These are phyloP conservation scores for Paramecium primaurelia DNA, from an alignment of 73 alveolate genomes.

Conservation along the genomic window DNA sequence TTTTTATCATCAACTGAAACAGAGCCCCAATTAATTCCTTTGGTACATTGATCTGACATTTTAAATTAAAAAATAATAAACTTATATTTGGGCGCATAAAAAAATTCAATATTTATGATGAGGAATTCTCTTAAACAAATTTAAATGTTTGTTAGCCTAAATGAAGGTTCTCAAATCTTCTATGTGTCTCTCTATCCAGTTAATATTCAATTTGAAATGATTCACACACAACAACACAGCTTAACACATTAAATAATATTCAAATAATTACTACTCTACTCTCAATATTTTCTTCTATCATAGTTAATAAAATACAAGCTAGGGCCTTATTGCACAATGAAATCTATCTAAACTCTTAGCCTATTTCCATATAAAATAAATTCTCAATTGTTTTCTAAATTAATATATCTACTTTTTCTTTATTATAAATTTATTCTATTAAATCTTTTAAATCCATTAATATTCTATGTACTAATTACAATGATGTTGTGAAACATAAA, in stretches of 20 bases:
- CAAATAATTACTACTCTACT: background rate
- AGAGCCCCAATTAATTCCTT: background rate
- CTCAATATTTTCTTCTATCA: background rate
- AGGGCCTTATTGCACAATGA: background rate
- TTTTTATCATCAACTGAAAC: background rate
- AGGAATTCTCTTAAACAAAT: background rate
- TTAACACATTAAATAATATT: background rate
- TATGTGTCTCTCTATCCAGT: background rate
- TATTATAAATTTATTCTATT: background rate
- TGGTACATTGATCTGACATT: constrained; percentile 23
- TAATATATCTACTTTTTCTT: background rate
- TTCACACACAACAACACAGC: background rate
- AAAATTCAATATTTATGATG: background rate
- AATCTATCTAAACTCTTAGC: background rate
- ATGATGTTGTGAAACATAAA: background rate
- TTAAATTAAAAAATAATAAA: background rate
- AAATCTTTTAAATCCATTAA: background rate
- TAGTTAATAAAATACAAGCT: background rate
- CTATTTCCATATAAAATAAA: background rate
- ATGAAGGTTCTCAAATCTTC: background rate
- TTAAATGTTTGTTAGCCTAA: background rate
- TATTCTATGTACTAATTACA: background rate
- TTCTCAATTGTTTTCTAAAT: background rate
- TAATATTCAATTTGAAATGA: background rate
- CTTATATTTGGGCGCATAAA: background rate